Base-by-base conservation (phyloP, 805 yeast genomes). In the Saturnispora zaruensis region DNA sequence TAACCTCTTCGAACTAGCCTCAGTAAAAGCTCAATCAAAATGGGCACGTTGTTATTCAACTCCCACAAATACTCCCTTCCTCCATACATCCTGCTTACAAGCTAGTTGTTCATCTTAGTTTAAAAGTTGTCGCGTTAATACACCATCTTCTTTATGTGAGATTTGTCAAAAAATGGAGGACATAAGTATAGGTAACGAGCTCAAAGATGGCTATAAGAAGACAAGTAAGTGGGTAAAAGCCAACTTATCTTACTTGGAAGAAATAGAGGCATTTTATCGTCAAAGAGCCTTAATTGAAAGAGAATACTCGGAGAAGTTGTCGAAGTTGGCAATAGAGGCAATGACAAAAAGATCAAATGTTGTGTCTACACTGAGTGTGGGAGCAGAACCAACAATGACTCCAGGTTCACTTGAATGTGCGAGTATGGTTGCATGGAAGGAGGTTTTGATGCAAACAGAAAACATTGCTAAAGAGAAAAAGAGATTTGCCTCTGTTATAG, bases 401-500 rank as follows among this genome's bases (percentile, higher is more conserved):
- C 98, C 99, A 0, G 99, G 99, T 0, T 88, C 97, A 0, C 71
- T 91, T 45, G 98, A 93, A 62, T 76, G 86, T 55, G 96, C 96
- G 0, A 74, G 86, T 14, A 68, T 90, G 54, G 95, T 87, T 11
- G 78, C 95, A 1, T 91, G 99, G 99, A 87, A 78, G 42, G 95
- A 88, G 55, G 77, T 90, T 6, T 74, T 91, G 52, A 75, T 84
- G 3, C 93, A 87, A 61, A 87, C 96, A 1, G 97, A 90, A 65
- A 69, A 75, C 23, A 77, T 86, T 36, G 83, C 96, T 34, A 77
- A 74, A 48, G 95, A 86, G 57, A 81, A 80, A 57, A 62, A 64
- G 24, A 67, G 74, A 46, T 73, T 90, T 44, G 75, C 85, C 11
- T 68, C 69, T 36, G 89, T 85, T 47, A 66, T 90, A 48, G 75